Evolutionary conservation across 768 basidiomycete genomes (phyloP).

Genomic region (Russula vinacea): DNA sequence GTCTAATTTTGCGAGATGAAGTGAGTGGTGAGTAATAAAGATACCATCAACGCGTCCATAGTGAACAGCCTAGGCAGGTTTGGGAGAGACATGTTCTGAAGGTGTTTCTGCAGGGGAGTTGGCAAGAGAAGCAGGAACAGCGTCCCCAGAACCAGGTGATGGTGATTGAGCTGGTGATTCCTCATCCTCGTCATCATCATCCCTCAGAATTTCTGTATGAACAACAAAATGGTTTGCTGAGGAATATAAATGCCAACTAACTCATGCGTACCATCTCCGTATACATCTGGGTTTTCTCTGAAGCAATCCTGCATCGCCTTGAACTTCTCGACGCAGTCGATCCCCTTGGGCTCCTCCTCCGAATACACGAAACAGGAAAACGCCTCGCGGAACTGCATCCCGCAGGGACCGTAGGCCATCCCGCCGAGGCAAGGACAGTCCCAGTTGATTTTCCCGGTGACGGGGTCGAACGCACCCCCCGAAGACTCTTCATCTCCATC

Average conservation of each 20-base stretch:
- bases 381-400: constrained; percentile 86
- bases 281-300: constrained; percentile 92
- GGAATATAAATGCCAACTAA: neutral
- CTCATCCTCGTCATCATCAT: constrained; percentile 28
- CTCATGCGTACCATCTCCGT: constrained; percentile 74
- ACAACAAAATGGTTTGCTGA: neutral
- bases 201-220: constrained; percentile 26
- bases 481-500: constrained; percentile 33
- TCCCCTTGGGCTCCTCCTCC: constrained; percentile 93
- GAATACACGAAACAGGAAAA: constrained; percentile 97
- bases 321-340: constrained; percentile 97
- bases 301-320: constrained; percentile 98
- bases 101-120: neutral
- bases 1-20: constrained; percentile 28
- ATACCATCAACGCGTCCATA: constrained; percentile 16
- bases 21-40: constrained; percentile 30
- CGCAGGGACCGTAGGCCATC: constrained; percentile 98
- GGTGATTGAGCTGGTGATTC: constrained; percentile 1
- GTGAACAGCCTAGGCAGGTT: constrained; percentile 7
- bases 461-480: constrained; percentile 81
- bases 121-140: neutral
- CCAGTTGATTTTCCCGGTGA: constrained; percentile 99
- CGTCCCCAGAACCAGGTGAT: neutral
- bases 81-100: neutral
- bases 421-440: constrained; percentile 98